These are phyloP conservation scores for Nicotiana attenuata DNA, from an alignment of 257 asterid genomes.

Conservation along the genomic window DNA sequence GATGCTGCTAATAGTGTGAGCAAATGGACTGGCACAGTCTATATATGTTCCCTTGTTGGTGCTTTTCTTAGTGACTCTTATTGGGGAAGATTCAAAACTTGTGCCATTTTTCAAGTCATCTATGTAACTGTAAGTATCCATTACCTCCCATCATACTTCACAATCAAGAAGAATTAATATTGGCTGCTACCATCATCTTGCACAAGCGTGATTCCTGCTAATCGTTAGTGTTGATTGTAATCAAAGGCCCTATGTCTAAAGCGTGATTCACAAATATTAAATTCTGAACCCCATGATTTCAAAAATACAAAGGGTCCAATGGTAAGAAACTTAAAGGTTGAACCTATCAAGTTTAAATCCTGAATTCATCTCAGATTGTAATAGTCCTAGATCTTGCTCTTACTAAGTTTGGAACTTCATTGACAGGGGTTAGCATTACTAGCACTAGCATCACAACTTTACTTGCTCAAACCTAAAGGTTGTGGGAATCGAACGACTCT, in stretches of 20 bases:
- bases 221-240: neutral
- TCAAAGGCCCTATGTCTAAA: no score
- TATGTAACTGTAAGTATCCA: slow-evolving; percentile 59
- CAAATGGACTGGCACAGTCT: slow-evolving; percentile 97
- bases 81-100: slow-evolving; percentile 92
- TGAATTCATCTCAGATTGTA: neutral
- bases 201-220: neutral
- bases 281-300: no score
- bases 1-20: slow-evolving; percentile 92
- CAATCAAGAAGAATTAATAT: neutral
- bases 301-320: no score
- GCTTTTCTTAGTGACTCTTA: slow-evolving; percentile 94
- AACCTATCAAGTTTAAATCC: no score
- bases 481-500: slow-evolving; percentile 54
- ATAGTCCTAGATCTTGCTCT: neutral
- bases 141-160: neutral
- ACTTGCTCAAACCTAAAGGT: slow-evolving; percentile 70
- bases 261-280: no score
- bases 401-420: neutral
- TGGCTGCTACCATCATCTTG: neutral
- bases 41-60: slow-evolving; percentile 90
- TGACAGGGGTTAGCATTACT: slow-evolving; percentile 66
- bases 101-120: slow-evolving; percentile 81
- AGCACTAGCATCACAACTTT: slow-evolving; percentile 57
- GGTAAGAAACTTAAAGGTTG: no score